Base-by-base conservation (phyloP, 116 monocot species). In the Trichopus zeylanicus region DNA sequence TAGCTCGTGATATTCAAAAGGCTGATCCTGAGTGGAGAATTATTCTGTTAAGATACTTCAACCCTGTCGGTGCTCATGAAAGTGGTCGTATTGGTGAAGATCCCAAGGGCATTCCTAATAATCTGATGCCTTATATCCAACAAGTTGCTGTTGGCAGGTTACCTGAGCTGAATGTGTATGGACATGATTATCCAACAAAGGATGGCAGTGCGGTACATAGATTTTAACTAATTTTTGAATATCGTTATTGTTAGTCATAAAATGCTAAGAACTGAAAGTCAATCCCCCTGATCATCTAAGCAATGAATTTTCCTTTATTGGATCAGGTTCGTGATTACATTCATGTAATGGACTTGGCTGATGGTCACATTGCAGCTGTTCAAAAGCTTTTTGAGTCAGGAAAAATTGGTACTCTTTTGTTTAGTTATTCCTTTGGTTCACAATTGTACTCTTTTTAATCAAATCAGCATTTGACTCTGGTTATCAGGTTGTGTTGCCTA, bases 41-140 rank as follows among this genome's bases (percentile, higher is more conserved):
- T 46, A 81, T 90, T 68, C 63, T 82, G 8, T 53, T 90, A 31
- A 70, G 90, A 71, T 90, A 90, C 66, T 90, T 85, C 69, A 90
- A 85, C 39, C 90, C 85, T 59, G 79, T 90, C 39, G 79, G 81
- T 48, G 85, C 90, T 47, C 90, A 90, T 71, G 74, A 79, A 64
- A 85, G 85, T 63, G 85, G 85, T 31, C 77, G 78, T 33, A 82
- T 90, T 73, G 90, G 90, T 58, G 90, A 90, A 72, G 90, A 90
- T 64, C 90, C 85, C 6, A 85, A 76, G 54, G 89, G 90, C 1
- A 79, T 85, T 66, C 90, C 90, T 23, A 90, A 90, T 60, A 90
- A 90, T 64, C 63, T 90, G 46, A 76, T 90, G 81, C 85, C 90
- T 58, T 90, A 85, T 56, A 90, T 90, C 48, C 82, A 90, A 59